Base-by-base conservation (phyloP, 371 early-diverging fungal genomes). In the Mortierella sp. region DNA sequence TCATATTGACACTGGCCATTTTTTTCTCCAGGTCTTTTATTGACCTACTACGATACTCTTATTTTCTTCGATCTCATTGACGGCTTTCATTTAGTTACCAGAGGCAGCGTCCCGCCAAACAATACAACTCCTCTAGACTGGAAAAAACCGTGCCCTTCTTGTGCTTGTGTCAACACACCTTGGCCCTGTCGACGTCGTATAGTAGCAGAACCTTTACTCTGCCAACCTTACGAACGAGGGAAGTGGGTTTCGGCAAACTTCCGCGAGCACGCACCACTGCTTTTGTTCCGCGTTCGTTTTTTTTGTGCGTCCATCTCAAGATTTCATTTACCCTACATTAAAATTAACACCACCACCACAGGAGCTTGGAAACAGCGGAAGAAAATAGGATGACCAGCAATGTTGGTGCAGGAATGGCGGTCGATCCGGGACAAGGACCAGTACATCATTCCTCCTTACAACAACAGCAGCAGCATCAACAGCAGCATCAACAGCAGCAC, bases 321-420 rank as follows among this genome's bases (percentile, higher is more conserved):
- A 13, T 24, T 21, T 57, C 21, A 0, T 55, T 31, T 70, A 14
- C 38, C 38, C 31, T 38, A 10, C 48, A 19, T 34, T 19, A 47
- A 21, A 63, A 31, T 50, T 38, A 26, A 34, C 48, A 31, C n/a
- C 52, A 11, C 60, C 24, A 72, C 38, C 16, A 14, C 50, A 45
- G 76, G 52, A 54, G 48, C 26, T 42, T 44, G 7, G 6, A 13
- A 28, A 13, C 28, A 19, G 38, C 21, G 76, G 7, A 45, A 24
- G n/a, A 21, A 44, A 60, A 8, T 24, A 47, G 26, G 19, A 82
- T 82, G 82, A 50, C 79, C 73, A 82, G 79, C 68, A 82, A 79
- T 57, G 75, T 47, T 44, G 79, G 63, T 44, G 21, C 73, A 31
- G 76, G 82, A 24, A 54, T 73, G 24, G 19, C 74, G 3, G 70